phyloP scores from a whole-genome alignment of 768 basidiomycete species.

The Suillus brevipes region DNA sequence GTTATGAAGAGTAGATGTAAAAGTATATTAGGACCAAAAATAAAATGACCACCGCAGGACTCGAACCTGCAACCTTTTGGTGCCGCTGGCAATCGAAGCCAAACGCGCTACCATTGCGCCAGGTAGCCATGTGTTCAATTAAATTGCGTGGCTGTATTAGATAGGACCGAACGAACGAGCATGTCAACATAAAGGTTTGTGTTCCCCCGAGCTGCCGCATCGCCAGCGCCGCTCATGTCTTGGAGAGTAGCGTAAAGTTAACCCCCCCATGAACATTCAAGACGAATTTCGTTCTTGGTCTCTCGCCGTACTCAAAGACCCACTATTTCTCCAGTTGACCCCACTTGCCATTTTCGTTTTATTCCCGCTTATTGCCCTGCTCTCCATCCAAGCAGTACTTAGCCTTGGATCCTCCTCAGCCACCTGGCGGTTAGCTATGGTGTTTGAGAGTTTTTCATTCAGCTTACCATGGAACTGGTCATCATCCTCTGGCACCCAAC shows the following conservation, averaged over 20 bases:
- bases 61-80: constrained; percentile 98
- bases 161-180: background rate
- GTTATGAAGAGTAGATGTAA: constrained; percentile 10
- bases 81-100: constrained; percentile 79
- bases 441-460: constrained; percentile 57
- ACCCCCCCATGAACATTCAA: constrained; percentile 44
- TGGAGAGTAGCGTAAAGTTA: constrained; percentile 25
- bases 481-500: constrained; percentile 23
- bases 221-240: constrained; percentile 29
- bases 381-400: constrained; percentile 30
- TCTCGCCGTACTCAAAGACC: constrained; percentile 38
- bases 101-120: constrained; percentile 96
- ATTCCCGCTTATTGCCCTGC: constrained; percentile 37
- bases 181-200: constrained; percentile 7
- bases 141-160: background rate
- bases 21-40: constrained; percentile 15
- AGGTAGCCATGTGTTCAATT: constrained; percentile 67
- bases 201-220: constrained; percentile 9
- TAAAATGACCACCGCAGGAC: constrained; percentile 84
- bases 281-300: constrained; percentile 42
- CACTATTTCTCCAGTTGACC: constrained; percentile 54
- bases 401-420: constrained; percentile 29
- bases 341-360: constrained; percentile 56
- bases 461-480: constrained; percentile 68
- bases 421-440: constrained; percentile 42